Evolutionary conservation across 2,329 filamentous ascomycete genomes (phyloP), one percentile per base, ranked within the genome.

Genomic region (Berkeleyomyces rouxiae): DNA sequence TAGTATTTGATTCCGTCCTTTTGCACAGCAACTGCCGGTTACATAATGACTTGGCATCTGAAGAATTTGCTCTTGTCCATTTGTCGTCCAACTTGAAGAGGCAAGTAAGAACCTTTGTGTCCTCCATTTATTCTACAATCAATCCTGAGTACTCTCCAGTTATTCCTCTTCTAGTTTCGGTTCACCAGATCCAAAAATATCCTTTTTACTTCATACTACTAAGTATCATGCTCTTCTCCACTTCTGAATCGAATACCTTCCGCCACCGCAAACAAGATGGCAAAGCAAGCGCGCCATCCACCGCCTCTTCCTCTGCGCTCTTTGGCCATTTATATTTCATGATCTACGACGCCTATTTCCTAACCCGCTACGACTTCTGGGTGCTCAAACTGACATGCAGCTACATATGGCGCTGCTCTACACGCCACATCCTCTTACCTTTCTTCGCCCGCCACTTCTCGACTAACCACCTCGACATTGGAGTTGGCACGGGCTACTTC

Each of bases 401-500:
- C 42, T 71, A 67, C 65, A 67, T 72, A 46, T 76, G 74, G 75
- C 61, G 63, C 9, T 75, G 72, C 63, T 67, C 72, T 1, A 71
- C 70, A 7, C 61, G 61, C 0, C 58, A 62, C 4, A 58, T 72
- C 9, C 70, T 73, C 9, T 66, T 72, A 3, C 72, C 72, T 3
- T 70, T 74, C 44, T 75, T 74, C 67, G 64, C 64, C 57, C 67
- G 70, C 40, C 67, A 72, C 65, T 70, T 75, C 62, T 70, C 71
- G 4, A 58, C 66, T n/a, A 67, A 68, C 36, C 74, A 75, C 62
- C 70, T 76, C 23, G 74, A 76, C 66, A 68, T 73, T 33, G 74
- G 74, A 58, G 73, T 75, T n/a, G 74, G 71, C 1, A 72, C 72
- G 2, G 74, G 73, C 9, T 76, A 70, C 65, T 74, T 73, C 58